A percentile compares a stretch with the other conserved stretches of the same genome.
These are phyloP conservation scores for Eremomyces bilateralis DNA, from an alignment of 495 filamentous ascomycete species.

Conservation along the genomic window DNA sequence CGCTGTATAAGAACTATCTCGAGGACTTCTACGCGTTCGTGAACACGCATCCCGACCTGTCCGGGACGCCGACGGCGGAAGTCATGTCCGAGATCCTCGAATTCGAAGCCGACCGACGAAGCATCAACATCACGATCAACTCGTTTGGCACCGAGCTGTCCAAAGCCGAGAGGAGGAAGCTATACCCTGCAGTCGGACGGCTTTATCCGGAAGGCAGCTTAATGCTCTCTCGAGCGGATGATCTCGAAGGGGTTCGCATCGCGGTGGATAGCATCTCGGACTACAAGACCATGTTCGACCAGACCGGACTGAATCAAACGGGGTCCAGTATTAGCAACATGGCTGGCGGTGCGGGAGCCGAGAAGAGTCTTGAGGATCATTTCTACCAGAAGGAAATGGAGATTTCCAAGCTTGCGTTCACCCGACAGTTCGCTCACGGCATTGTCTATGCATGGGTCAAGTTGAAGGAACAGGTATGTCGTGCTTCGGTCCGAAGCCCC, in stretches of 20 bases:
- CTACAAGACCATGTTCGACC: slow-evolving; percentile 89
- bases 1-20: slow-evolving; percentile 96
- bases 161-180: slow-evolving; percentile 82
- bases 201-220: slow-evolving; percentile 85
- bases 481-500: not conserved
- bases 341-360: slow-evolving; percentile 43
- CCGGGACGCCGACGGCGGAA: slow-evolving; percentile 73
- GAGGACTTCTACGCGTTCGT: slow-evolving; percentile 93
- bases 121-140: slow-evolving; percentile 98
- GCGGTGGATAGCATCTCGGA: slow-evolving; percentile 81
- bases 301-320: slow-evolving; percentile 63
- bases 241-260: slow-evolving; percentile 77
- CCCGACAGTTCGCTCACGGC: slow-evolving; percentile 82
- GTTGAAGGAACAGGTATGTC: slow-evolving; percentile 77
- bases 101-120: slow-evolving; percentile 87
- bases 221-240: slow-evolving; percentile 89
- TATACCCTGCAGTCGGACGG: slow-evolving; percentile 79
- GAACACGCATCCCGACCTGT: slow-evolving; percentile 62
- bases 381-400: slow-evolving; percentile 99
- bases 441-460: slow-evolving; percentile 98
- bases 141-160: slow-evolving; percentile 94
- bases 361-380: slow-evolving; percentile 82
- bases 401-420: slow-evolving; percentile 83
- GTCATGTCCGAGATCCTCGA: slow-evolving; percentile 88
- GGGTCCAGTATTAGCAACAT: slow-evolving; percentile 56